These are phyloP conservation scores for Cynara cardunculus DNA, from an alignment of 129 eudicot genomes.

Conservation along the genomic window DNA sequence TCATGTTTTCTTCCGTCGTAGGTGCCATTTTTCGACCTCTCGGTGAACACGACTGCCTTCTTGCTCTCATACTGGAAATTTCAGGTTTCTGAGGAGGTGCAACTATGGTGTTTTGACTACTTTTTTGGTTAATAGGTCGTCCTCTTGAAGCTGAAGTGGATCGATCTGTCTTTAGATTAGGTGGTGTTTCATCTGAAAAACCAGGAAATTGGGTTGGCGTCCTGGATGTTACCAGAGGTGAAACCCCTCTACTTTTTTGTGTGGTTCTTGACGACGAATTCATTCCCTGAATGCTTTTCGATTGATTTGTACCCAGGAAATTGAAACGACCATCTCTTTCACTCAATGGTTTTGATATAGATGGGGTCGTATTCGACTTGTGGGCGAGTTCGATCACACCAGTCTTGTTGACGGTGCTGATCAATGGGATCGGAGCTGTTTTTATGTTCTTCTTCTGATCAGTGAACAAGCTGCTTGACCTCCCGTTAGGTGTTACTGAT, in stretches of 20 bases:
- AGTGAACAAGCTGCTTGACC: slow-evolving; percentile 29
- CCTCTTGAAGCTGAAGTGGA: slow-evolving; percentile 50
- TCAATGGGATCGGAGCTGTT: slow-evolving; percentile 39
- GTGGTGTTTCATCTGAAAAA: slow-evolving; percentile 48
- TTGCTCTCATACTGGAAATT: slow-evolving; percentile 14
- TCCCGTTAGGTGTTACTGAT: slow-evolving; percentile 49
- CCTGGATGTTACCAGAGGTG: slow-evolving; percentile 42
- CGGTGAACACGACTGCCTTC: slow-evolving; percentile 70
- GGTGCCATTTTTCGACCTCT: slow-evolving; percentile 54
- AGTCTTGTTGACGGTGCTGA: slow-evolving; percentile 24
- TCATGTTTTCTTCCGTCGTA: slow-evolving; percentile 14
- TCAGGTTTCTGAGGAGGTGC: slow-evolving; percentile 23
- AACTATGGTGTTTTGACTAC: background rate
- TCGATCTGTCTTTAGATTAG: slow-evolving; percentile 47
- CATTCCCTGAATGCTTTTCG: slow-evolving; percentile 34
- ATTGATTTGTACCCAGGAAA: slow-evolving; percentile 33
- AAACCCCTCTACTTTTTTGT: slow-evolving; percentile 49
- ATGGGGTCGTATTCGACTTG: slow-evolving; percentile 17
- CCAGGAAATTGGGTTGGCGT: slow-evolving; percentile 26
- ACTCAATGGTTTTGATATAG: slow-evolving; percentile 16
- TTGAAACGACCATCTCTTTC: slow-evolving; percentile 32
- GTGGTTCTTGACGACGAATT: slow-evolving; percentile 28
- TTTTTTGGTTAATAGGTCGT: slow-evolving; percentile 28
- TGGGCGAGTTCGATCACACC: slow-evolving; percentile 10
- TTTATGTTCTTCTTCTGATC: slow-evolving; percentile 58